Evolutionary conservation across 106 monocot genomes (phyloP), one percentile per base, ranked within the genome.

Genomic region (Dioscorea zingiberensis): DNA sequence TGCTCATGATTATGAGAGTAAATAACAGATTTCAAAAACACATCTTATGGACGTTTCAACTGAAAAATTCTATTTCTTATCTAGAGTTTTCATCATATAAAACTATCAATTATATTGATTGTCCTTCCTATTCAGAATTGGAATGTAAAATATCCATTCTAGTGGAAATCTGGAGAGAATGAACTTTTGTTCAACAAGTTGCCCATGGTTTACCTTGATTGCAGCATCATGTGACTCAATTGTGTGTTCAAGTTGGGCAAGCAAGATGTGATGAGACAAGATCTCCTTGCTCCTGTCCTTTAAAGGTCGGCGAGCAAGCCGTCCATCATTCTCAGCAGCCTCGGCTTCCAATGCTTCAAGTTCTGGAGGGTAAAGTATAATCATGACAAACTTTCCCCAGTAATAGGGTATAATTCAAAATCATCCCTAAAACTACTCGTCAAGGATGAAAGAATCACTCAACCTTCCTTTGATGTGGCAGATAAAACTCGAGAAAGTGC

Each of bases 401-500:
- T 11, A 63, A 16, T n/a, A 49, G 21, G 18, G 48, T 25, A n/a
- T 22, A 59, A 27, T 19, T 7, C 22, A 48, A 44, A 49, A 3
- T 27, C 66, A 63, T 55, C 19, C 48, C 13, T 21, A 11, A 24
- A 56, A 22, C n/a, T 2, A 23, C 11, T 24, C 5, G 1, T 2
- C 7, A 67, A 27, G 14, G 30, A 77, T 17, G 44, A 22, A 38
- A 26, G 57, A 48, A 68, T 26, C n/a, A 60, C 6, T 7, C 6
- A 60, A 94, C 94, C 94, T 80, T 82, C 72, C 51, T 51, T 28
- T 71, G 94, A 80, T 32, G 66, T 79, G 14, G 85, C 76, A 55
- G 78, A 85, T 76, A 87, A 64, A 73, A 94, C 69, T 19, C 94
- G 79, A 26, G 75, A 73, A 80, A 83, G 87, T 80, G 90, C 90